Base-by-base conservation (phyloP, 345 rosid genomes). In the Populus alba region DNA sequence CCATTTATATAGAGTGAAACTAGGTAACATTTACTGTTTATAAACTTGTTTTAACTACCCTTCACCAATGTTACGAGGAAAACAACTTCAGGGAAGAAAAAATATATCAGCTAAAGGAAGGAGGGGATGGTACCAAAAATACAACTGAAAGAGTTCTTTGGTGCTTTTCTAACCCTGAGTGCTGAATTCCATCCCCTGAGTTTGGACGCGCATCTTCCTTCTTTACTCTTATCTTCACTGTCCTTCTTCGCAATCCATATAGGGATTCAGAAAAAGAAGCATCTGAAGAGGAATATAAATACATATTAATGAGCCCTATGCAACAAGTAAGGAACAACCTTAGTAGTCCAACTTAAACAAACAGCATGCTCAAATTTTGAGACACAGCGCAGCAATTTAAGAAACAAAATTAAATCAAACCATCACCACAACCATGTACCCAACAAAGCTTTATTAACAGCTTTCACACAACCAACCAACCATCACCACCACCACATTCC, bases 231-330 rank as follows among this genome's bases (percentile, higher is more conserved):
- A 96, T 86, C 76, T 80, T 89, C 81, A 82, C 90, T 6, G 94
- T 85, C 87, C 95, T 90, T 85, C 99, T 94, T 83, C 99, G 87
- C 86, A 96, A 86, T 59, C 99, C 99, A 86, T 96, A 96, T 39
- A 96, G 88, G 62, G 98, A 91, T 78, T 94, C 99, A 57, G 99
- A 83, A 85, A 96, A 96, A 17, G 98, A 96, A 83, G 97, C 98
- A 89, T 96, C 98, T 96, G 89, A 67, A 84, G 47, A 74, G 82
- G 67, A 82, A 53, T 9, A 80, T 37, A 57, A 43, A 68, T 17
- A 20, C 17, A 75, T 31, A 51, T 72, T 66, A 82, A 78, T 33
- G 53, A 71, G 29, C 29, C 53, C 39, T 25, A 75, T 75, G 38
- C 17, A 77, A 57, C 20, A 18, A 76, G 5, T 22, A 39, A 0